phyloP scores from a whole-genome alignment of 805 yeast species.

The Candida silvatica region DNA sequence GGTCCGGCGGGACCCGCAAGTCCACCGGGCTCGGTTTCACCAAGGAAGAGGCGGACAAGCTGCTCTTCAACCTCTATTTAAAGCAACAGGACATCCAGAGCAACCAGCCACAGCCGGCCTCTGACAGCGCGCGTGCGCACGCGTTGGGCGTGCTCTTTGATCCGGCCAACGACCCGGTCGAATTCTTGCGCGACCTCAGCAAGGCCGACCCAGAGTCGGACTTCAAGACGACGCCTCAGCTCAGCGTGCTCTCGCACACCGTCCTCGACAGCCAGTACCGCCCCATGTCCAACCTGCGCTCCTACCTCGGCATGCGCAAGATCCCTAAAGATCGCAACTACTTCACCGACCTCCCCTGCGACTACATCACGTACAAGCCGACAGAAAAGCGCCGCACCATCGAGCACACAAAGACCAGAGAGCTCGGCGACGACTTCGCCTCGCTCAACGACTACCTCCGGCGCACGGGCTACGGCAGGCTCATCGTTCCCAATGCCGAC shows the following conservation, averaged over 20 bases:
- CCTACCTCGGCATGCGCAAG: conserved; percentile 1
- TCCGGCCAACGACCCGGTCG: too few species aligned
- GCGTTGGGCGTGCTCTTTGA: too few species aligned
- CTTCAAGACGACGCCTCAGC: not conserved
- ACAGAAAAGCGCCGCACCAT: conserved; percentile 7
- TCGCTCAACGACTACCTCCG: conserved; percentile 17
- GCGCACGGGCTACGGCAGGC: conserved; percentile 14
- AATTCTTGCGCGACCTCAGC: too few species aligned
- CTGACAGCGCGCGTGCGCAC: too few species aligned
- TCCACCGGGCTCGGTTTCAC: not conserved
- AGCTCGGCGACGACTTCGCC: conserved; percentile 18
- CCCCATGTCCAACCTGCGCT: not conserved
- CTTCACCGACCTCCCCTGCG: conserved; percentile 4
- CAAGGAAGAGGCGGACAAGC: not conserved
- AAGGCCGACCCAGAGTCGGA: too few species aligned
- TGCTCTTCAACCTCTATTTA: not conserved
- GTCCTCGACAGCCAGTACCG: not conserved
- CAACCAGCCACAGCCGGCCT: too few species aligned
- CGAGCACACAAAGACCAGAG: conserved; percentile 12
- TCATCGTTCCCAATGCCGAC: conserved; percentile 10
- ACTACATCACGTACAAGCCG: conserved; percentile 5
- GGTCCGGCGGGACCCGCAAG: too few species aligned
- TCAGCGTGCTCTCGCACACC: not conserved
- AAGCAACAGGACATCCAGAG: not conserved
- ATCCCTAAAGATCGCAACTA: conserved; percentile 1